These are phyloP conservation scores for Ambrosiella beaveri DNA, from an alignment of 2,329 filamentous ascomycete species.

Conservation along the genomic window DNA sequence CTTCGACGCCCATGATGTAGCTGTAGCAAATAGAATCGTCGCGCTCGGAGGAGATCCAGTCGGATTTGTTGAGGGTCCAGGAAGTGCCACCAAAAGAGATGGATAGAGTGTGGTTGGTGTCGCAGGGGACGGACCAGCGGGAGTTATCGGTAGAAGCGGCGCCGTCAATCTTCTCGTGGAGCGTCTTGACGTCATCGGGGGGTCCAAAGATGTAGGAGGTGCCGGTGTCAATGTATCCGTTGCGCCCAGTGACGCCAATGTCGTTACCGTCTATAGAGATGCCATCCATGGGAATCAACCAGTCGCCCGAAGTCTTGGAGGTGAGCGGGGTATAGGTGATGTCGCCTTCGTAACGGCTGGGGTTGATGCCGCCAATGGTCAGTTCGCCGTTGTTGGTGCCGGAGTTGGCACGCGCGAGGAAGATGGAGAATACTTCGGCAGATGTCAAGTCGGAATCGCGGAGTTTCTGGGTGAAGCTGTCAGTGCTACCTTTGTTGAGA, in stretches of 20 bases:
- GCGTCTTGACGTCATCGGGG: slow-evolving; percentile 40
- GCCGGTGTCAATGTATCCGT: slow-evolving; percentile 67
- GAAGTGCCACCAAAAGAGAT: slow-evolving; percentile 51
- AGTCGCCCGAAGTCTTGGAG: slow-evolving; percentile 37
- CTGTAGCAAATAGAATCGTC: slow-evolving; percentile 38
- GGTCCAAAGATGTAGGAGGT: slow-evolving; percentile 67
- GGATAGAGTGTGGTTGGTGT: slow-evolving; percentile 40
- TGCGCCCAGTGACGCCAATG: slow-evolving; percentile 35
- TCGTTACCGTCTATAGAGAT: slow-evolving; percentile 42
- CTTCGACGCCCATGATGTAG: slow-evolving; percentile 56
- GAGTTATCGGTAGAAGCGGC: slow-evolving; percentile 38
- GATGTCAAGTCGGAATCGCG: slow-evolving; percentile 40
- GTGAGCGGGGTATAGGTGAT: slow-evolving; percentile 47
- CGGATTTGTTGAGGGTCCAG: slow-evolving; percentile 49
- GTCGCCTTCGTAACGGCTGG: slow-evolving; percentile 46
- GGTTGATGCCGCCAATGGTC: slow-evolving; percentile 56
- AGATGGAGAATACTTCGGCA: slow-evolving; percentile 39
- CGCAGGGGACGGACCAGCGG: slow-evolving; percentile 58
- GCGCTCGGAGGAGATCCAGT: slow-evolving; percentile 44
- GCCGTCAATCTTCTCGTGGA: slow-evolving; percentile 53
- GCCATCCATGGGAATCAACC: slow-evolving; percentile 56
- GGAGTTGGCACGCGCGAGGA: slow-evolving; percentile 50
- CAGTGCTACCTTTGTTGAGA: slow-evolving; percentile 38
- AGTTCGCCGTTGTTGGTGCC: slow-evolving; percentile 56
- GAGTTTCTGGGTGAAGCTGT: slow-evolving; percentile 52